Percentiles rank a stretch among this genome's conserved stretches.
These are phyloP conservation scores for Monosporascus ibericus DNA, from an alignment of 2,329 filamentous ascomycete genomes.

Conservation along the genomic window DNA sequence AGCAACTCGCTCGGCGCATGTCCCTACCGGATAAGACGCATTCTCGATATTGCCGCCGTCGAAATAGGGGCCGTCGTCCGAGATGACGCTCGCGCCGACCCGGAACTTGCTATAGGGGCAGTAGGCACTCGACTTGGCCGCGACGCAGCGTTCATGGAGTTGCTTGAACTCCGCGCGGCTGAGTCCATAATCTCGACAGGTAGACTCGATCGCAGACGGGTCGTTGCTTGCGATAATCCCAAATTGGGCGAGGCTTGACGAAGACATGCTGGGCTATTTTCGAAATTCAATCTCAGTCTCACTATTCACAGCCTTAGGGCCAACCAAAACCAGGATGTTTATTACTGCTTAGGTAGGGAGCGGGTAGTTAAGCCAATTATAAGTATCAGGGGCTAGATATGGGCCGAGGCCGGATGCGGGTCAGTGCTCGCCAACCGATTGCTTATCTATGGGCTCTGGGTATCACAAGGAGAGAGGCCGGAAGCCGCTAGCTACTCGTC, in stretches of 20 bases:
- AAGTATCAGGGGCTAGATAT: too few species aligned
- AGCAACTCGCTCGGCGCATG: constrained; percentile 89
- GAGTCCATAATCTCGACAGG: constrained; percentile 41
- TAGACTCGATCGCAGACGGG: constrained; percentile 18
- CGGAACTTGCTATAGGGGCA: constrained; percentile 92
- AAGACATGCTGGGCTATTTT: too few species aligned
- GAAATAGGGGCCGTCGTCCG: constrained; percentile 45
- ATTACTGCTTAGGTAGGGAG: too few species aligned
- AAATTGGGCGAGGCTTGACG: neutral
- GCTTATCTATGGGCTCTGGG: too few species aligned
- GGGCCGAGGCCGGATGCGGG: too few species aligned
- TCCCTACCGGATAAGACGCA: constrained; percentile 87
- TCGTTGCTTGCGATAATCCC: neutral
- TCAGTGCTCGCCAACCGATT: too few species aligned
- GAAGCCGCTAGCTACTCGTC: too few species aligned
- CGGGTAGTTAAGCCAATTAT: too few species aligned
- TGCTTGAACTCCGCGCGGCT: constrained; percentile 56
- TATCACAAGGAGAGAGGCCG: too few species aligned
- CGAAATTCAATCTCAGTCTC: too few species aligned
- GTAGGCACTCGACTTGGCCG: constrained; percentile 75
- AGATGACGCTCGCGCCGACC: constrained; percentile 76
- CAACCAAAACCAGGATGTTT: too few species aligned
- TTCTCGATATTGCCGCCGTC: constrained; percentile 90
- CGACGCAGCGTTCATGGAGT: constrained; percentile 56
- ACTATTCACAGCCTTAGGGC: too few species aligned